Conservation (phyloP, 805 yeast genomes). For the Starmerella cellae region DNA sequence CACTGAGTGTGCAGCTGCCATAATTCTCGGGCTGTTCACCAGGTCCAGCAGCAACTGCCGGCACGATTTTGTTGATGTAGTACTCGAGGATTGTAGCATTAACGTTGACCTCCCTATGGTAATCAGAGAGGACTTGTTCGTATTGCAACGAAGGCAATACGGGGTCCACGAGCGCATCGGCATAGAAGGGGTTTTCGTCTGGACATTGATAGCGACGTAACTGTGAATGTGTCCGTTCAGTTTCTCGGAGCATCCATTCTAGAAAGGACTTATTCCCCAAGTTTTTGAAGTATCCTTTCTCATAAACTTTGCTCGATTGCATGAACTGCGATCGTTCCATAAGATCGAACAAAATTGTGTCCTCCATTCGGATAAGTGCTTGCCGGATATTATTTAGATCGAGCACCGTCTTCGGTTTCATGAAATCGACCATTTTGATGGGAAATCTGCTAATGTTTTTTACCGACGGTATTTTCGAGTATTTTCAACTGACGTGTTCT, state of each 20-base stretch:
- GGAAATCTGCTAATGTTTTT: neutral
- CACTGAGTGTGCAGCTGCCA: conserved; percentile 76
- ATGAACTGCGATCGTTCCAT: conserved; percentile 88
- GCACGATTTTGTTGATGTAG: conserved; percentile 65
- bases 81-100: conserved; percentile 53
- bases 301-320: conserved; percentile 62
- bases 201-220: conserved; percentile 87
- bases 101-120: conserved; percentile 61
- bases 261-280: conserved; percentile 62
- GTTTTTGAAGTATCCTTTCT: conserved; percentile 43
- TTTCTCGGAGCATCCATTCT: conserved; percentile 70
- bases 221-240: conserved; percentile 65
- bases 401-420: conserved; percentile 68
- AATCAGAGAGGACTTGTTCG: conserved; percentile 65
- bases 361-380: conserved; percentile 85
- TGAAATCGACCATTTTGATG: conserved; percentile 77
- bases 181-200: conserved; percentile 84
- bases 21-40: conserved; percentile 71
- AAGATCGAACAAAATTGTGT: conserved; percentile 80
- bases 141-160: conserved; percentile 66
- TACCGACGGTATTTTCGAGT: no score
- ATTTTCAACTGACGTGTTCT: no score
- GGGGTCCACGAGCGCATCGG: conserved; percentile 48
- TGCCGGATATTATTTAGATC: conserved; percentile 71
- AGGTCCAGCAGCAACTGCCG: conserved; percentile 51